Conservation (phyloP, 768 basidiomycete species). For the Boletellus emodensis region DNA sequence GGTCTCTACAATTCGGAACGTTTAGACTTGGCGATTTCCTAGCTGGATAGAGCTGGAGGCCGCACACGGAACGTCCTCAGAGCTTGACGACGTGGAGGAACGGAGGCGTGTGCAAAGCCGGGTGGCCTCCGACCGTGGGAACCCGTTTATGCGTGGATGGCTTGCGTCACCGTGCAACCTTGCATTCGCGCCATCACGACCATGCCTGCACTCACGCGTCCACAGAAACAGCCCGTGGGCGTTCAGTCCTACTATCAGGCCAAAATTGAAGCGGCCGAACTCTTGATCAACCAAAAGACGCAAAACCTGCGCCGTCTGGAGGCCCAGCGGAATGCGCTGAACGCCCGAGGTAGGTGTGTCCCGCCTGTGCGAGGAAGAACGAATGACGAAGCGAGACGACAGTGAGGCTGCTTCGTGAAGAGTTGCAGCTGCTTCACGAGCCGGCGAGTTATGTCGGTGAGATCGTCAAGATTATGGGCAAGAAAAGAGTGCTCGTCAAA, state of each 20-base stretch:
- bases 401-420: constrained; percentile 91
- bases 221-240: constrained; percentile 50
- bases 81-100: too few species aligned
- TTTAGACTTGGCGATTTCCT: too few species aligned
- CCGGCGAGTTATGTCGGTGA: constrained; percentile 98
- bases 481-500: constrained; percentile 97
- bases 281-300: constrained; percentile 92
- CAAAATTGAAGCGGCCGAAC: constrained; percentile 91
- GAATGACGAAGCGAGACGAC: constrained; percentile 1
- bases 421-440: constrained; percentile 88
- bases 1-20: too few species aligned
- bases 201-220: constrained; percentile 38
- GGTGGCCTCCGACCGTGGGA: constrained; percentile 3
- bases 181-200: neutral
- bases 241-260: constrained; percentile 91
- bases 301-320: constrained; percentile 94
- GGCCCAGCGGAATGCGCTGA: constrained; percentile 95
- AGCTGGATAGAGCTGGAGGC: too few species aligned
- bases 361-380: neutral
- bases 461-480: constrained; percentile 97
- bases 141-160: neutral
- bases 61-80: too few species aligned
- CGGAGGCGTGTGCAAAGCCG: too few species aligned
- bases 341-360: constrained; percentile 72
- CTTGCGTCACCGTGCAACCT: constrained; percentile 12